Base-by-base conservation (phyloP, 192 early-diverging fungal species). In the Allomyces macrogynus region DNA sequence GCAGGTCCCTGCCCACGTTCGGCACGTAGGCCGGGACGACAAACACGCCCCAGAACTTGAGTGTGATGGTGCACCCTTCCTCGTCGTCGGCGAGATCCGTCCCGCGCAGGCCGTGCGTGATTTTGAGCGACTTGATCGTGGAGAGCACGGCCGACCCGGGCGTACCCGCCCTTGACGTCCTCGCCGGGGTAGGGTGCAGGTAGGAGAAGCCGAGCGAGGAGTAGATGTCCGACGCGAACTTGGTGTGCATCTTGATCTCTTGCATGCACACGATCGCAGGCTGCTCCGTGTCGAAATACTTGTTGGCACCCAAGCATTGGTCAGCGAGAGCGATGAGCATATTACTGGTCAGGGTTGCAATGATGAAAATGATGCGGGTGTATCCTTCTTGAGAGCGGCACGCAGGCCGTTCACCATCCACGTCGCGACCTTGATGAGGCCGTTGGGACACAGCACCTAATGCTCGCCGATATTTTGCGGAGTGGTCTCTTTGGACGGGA, bases 211-310 rank as follows among this genome's bases (percentile, higher is more conserved):
- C 32, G 32, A 40, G 32, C 4, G 32, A 8, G 4, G 32, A 40
- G 32, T 7, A 40, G 7, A 40, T 2, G 32, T 40, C 8, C 4
- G 32, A 40, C 32, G 32, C 3, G 32, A 7, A 16, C 16, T 57
- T n/a, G 49, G 49, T 20, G 4, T 14, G 20, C 49, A 87, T 75
- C 73, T 92, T 94, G 61, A 86, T 90, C 69, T 92, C 92, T 71
- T 92, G 89, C 44, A 94, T 43, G 67, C 84, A 88, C 1, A 94
- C 63, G 24, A 94, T 78, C 66, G 92, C 91, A 0, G 92, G 81
- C 62, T 89, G 74, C 71, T 91, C 87, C 0, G 84, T 84, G n/a
- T 69, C 74, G 27, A 89, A 69, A 63, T 89, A 91, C 22, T 70
- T 75, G 57, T 80, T 83, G 66, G 84, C 88, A 0, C 86, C 86